Percentiles rank a stretch among this genome's conserved stretches.
These are phyloP conservation scores for Thalassiosira mediterranea DNA, from an alignment of 352 stramenopile genomes.

Conservation along the genomic window DNA sequence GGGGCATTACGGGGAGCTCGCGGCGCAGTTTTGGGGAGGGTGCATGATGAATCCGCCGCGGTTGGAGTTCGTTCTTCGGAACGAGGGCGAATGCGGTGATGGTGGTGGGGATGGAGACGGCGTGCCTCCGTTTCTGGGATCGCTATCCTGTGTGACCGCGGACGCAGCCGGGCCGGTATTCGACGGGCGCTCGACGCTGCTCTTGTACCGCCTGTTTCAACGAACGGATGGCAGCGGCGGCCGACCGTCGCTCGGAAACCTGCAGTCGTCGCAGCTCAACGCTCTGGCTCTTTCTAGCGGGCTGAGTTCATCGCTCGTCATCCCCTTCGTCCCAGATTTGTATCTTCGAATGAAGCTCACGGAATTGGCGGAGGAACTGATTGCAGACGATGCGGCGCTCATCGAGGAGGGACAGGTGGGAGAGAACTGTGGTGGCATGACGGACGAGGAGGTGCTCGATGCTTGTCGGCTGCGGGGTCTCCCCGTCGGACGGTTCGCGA, in stretches of 20 bases:
- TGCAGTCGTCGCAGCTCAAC: conserved; percentile 33
- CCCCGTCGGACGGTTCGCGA: conserved; percentile 28
- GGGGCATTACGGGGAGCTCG: conserved; percentile 21
- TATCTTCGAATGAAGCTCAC: conserved; percentile 26
- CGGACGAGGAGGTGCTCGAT: conserved; percentile 34
- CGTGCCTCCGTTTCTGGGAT: not conserved
- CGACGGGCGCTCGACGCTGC: not conserved
- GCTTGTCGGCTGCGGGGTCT: conserved; percentile 42
- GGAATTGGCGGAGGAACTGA: conserved; percentile 31
- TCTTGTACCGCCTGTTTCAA: conserved; percentile 5
- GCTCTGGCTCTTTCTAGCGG: conserved; percentile 34
- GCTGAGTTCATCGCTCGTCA: conserved; percentile 6
- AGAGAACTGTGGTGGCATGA: conserved; percentile 17
- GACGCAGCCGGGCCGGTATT: not conserved
- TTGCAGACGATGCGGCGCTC: conserved; percentile 34
- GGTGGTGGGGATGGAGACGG: not conserved
- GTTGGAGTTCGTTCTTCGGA: conserved; percentile 3
- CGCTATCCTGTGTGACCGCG: not conserved
- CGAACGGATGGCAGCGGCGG: not conserved
- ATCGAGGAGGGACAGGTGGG: conserved; percentile 24
- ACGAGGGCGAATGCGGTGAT: not conserved
- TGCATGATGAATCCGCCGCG: conserved; percentile 25
- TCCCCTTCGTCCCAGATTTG: conserved; percentile 10
- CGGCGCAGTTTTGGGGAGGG: conserved; percentile 36
- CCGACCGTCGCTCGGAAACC: conserved; percentile 2